Conservation (phyloP, 164 flowering plant genomes). For the Stephania yunnanensis region DNA sequence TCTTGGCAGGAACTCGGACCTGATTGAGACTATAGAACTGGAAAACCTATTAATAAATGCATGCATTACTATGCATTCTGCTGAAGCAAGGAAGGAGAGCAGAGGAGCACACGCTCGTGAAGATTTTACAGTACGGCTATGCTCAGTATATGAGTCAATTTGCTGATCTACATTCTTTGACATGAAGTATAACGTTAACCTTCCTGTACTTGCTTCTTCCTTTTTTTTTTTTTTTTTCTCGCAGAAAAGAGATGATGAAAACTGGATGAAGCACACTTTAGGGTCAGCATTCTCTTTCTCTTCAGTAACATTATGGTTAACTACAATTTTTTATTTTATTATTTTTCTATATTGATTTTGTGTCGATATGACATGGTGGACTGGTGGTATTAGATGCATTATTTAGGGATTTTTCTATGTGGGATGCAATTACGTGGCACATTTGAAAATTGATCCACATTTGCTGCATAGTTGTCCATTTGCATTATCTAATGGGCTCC, state of each 20-base stretch:
- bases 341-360: background rate
- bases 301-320: background rate
- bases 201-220: background rate
- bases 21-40: conserved; percentile 88
- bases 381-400: background rate
- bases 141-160: background rate
- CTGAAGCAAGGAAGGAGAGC: conserved; percentile 97
- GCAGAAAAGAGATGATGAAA: conserved; percentile 94
- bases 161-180: background rate
- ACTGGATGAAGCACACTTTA: conserved; percentile 94
- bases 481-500: background rate
- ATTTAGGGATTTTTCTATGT: background rate
- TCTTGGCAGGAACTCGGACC: conserved; percentile 80
- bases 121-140: conserved; percentile 76
- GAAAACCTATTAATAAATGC: conserved; percentile 97
- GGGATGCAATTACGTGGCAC: no score
- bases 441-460: background rate
- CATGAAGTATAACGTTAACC: background rate
- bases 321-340: background rate
- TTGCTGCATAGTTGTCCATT: background rate
- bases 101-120: conserved; percentile 99
- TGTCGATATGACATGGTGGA: background rate
- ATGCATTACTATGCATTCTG: conserved; percentile 95
- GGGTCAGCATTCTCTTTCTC: conserved; percentile 49
- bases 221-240: conserved; percentile 11